Evolutionary conservation across 2,329 filamentous ascomycete species (phyloP), one percentile per base, ranked within the genome.

Genomic region (Rutstroemia sp.): DNA sequence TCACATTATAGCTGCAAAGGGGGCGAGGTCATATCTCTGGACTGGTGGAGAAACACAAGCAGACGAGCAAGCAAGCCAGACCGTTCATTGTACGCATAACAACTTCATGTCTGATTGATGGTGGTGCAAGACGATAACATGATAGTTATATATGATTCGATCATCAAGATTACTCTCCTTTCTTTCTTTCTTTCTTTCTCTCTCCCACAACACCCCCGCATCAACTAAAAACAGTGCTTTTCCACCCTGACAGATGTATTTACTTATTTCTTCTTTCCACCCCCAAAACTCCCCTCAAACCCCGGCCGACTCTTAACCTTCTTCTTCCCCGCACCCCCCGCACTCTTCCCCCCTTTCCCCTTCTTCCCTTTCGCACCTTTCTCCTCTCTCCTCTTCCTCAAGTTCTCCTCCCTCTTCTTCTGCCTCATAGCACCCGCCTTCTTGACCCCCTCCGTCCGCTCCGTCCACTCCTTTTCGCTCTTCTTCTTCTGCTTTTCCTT

Each of bases 401-500:
- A 75, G 70, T 92, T 92, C 49, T 88, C 87, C 68, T 91, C 88
- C 60, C 87, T 80, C 78, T 95, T 95, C 72, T 84, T 83, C 69
- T 92, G 90, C 70, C 85, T 86, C 64, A 88, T 85, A 53, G 90
- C 87, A 70, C 88, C 87, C 49, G 87, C 78, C 72, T 88, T 87
- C 62, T 82, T 80, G 49, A 97, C 84, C 30, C 85, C 86, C 27
- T 87, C 82, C 41, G 82, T 74, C 49, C 89, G 79, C 57, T 90
- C 87, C 48, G 75, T 80, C 89, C 94, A 97, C 68, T 94, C 90
- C 69, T 87, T 86, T 71, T 90, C 90, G 69, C 89, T 95, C 82
- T 94, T 95, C 73, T 86, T 87, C 82, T 96, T 97, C 52, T 81
- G 77, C 63, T 86, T 83, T 67, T 96, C 90, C 76, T 96, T 95